Percentiles rank a stretch among this genome's conserved stretches.
Conservation (phyloP, 768 basidiomycete species). For the Mycena polygramma region DNA sequence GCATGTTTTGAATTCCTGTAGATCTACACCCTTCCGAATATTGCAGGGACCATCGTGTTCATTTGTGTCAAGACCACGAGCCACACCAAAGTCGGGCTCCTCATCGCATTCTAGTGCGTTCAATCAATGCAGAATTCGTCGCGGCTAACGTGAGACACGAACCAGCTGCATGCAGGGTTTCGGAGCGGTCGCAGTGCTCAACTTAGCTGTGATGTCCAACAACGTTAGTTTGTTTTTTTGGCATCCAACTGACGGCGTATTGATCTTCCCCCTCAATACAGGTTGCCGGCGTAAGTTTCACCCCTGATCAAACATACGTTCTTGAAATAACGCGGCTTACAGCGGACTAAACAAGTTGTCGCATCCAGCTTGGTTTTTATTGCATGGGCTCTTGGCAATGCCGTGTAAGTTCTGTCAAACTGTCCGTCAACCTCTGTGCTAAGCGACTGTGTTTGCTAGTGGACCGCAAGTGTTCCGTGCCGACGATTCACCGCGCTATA, state of each 20-base stretch:
- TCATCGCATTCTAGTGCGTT: slow-evolving; percentile 63
- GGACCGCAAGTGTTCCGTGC: slow-evolving; percentile 56
- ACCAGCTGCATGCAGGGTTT: slow-evolving; percentile 60
- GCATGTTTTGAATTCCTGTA: slow-evolving; percentile 26
- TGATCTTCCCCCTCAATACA: not conserved
- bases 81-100: slow-evolving; percentile 59
- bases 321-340: not conserved
- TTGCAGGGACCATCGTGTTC: slow-evolving; percentile 65
- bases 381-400: slow-evolving; percentile 67
- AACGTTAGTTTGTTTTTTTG: slow-evolving; percentile 45
- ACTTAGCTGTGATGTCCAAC: slow-evolving; percentile 60
- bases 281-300: slow-evolving; percentile 52
- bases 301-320: not conserved
- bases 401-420: slow-evolving; percentile 44
- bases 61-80: slow-evolving; percentile 57
- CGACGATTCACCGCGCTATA: slow-evolving; percentile 61
- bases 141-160: not conserved
- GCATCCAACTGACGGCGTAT: not conserved
- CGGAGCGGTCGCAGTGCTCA: slow-evolving; percentile 60
- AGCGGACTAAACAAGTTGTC: slow-evolving; percentile 64
- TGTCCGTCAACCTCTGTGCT: not conserved
- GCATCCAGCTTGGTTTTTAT: slow-evolving; percentile 64
- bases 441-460: not conserved
- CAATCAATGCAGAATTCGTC: slow-evolving; percentile 8
- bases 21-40: slow-evolving; percentile 62